Base-by-base conservation (phyloP, 768 basidiomycete genomes). In the Hebeloma cylindrosporum region DNA sequence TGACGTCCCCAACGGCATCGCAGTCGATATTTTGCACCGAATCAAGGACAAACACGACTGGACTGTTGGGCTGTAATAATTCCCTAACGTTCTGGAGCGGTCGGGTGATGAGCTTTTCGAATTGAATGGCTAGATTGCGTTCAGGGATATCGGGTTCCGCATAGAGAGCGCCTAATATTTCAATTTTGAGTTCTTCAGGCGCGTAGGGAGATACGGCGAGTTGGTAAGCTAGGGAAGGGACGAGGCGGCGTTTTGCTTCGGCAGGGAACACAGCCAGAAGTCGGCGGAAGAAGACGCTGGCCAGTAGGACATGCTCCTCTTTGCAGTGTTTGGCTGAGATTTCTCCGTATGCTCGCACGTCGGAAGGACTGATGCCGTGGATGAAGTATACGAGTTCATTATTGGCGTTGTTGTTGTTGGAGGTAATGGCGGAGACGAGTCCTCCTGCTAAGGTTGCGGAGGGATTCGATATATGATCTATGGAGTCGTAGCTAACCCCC, bases 121-220 rank as follows among this genome's bases (percentile, higher is more conserved):
- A 39, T 36, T 50, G 48, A 20, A 44, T 37, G 3, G 10, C 7
- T 16, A 50, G 35, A 28, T 41, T 37, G 8, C 31, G 42, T 16
- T 44, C 48, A 10, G 48, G 43, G 34, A 50, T 44, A 17, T 45
- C 48, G 13, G 48, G 48, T 9, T 50, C 48, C 26, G 37, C 32
- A 20, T 37, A 28, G 26, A 45, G 21, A 4, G 42, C 43, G 18
- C 43, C 35, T 3, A 49, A 26, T 11, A 49, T 44, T 23, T 49
- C 48, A 13, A 44, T 29, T 17, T 49, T 43, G 36, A 44, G 27
- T 23, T 44, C 48, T 36, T 44, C 26, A 4, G 48, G 42, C 4
- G 40, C 30, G 11, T 17, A 22, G 7, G 48, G 28, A 26, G 48
- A 50, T 10, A 39, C 42, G 21, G 28, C 41, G 17, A 50, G 41